phyloP scores from a whole-genome alignment of 2,329 filamentous ascomycete genomes.

The Cadophora sp. region DNA sequence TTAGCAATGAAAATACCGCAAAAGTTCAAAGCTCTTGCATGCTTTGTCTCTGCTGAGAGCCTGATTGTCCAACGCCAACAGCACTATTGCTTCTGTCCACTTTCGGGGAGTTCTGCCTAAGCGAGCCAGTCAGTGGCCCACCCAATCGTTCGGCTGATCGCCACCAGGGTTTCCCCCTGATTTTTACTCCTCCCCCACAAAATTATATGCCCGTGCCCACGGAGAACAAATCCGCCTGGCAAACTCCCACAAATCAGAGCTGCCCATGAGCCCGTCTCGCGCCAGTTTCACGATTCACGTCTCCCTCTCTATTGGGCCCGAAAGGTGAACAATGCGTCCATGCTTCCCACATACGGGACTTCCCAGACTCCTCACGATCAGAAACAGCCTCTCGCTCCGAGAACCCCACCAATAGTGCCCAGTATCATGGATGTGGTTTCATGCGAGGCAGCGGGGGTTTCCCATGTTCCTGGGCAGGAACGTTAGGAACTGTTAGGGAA shows the following conservation, averaged over 20 bases:
- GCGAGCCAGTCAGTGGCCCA: too few species aligned
- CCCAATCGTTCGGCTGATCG: background rate
- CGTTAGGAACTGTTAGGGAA: background rate
- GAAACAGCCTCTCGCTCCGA: background rate
- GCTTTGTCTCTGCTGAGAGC: background rate
- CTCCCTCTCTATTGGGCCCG: background rate
- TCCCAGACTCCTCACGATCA: background rate
- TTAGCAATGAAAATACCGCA: background rate
- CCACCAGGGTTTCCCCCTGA: background rate
- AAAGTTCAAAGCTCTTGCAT: background rate
- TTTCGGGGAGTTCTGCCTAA: background rate
- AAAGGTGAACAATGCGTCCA: background rate
- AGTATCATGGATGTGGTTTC: background rate
- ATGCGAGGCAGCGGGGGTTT: background rate
- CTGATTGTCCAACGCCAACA: too few species aligned
- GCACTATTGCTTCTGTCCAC: background rate
- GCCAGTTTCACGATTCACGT: slow-evolving; percentile 5
- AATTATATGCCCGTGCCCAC: background rate
- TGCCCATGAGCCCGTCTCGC: background rate
- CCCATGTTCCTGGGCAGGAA: background rate
- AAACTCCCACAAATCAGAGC: background rate
- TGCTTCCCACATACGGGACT: background rate
- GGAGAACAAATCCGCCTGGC: background rate
- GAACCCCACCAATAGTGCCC: background rate
- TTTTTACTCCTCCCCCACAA: background rate